Conservation (phyloP, 2,329 filamentous ascomycete genomes). For the Neonectria faginata region DNA sequence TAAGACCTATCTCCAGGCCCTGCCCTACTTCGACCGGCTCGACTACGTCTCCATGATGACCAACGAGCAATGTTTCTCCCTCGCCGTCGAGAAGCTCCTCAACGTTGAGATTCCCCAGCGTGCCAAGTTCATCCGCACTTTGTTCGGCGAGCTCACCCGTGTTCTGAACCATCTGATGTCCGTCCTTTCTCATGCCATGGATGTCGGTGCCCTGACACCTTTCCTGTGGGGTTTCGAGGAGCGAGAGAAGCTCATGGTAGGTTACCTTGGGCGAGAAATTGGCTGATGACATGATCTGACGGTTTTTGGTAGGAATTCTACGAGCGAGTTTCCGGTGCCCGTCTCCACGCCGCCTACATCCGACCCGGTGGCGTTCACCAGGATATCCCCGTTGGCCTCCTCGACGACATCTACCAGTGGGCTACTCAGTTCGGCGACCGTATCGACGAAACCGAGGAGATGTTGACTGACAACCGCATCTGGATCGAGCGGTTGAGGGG, state of each 20-base stretch:
- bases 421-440: conserved; percentile 98
- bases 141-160: conserved; percentile 96
- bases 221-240: conserved; percentile 99
- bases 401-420: conserved; percentile 99
- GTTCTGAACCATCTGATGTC: conserved; percentile 98
- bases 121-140: conserved; percentile 94
- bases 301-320: conserved; percentile 85
- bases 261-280: conserved; percentile 43
- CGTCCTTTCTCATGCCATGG: conserved; percentile 96
- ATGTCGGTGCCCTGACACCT: conserved; percentile 96
- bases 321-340: conserved; percentile 97
- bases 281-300: conserved; percentile 21
- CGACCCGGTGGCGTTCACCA: conserved; percentile 96
- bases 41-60: conserved; percentile 99
- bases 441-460: conserved; percentile 98
- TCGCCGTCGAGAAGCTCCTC: conserved; percentile 97
- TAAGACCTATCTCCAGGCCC: conserved; percentile 97
- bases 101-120: conserved; percentile 96
- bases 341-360: conserved; percentile 96
- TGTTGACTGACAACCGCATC: conserved; percentile 99
- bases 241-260: conserved; percentile 99
- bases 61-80: conserved; percentile 96
- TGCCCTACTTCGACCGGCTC: conserved; percentile 98
- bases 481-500: conserved; percentile 95
- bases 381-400: conserved; percentile 90